Conservation (phyloP, 495 filamentous ascomycete species). For the Neurospora cerealis region DNA sequence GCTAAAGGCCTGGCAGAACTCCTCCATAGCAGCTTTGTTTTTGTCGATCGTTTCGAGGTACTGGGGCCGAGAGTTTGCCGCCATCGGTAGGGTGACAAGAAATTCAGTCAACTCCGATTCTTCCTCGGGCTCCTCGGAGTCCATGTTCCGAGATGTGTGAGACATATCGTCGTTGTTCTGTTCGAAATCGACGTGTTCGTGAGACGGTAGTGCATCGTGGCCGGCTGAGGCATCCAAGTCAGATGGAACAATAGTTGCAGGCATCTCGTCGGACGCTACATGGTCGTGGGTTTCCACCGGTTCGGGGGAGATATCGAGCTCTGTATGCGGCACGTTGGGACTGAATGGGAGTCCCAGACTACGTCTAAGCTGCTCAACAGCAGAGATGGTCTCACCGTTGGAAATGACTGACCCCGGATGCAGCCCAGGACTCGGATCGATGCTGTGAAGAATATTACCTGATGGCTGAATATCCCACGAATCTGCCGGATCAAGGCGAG, state of each 20-base stretch:
- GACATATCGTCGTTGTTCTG: neutral
- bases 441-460: neutral
- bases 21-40: conserved; percentile 23
- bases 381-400: conserved; percentile 3
- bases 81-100: conserved; percentile 32
- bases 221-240: conserved; percentile 26
- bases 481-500: neutral
- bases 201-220: conserved; percentile 10
- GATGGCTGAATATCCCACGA: conserved; percentile 1
- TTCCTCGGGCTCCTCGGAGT: conserved; percentile 2
- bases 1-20: conserved; percentile 23
- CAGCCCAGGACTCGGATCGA: neutral
- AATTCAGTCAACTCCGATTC: conserved; percentile 12
- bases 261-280: conserved; percentile 4
- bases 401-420: neutral
- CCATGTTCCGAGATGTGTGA: neutral
- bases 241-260: conserved; percentile 29
- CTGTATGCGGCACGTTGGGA: neutral
- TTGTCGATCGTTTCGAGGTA: conserved; percentile 30
- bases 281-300: neutral
- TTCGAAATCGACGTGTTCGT: conserved; percentile 3
- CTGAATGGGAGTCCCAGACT: neutral
- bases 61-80: conserved; percentile 23
- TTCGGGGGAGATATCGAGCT: neutral
- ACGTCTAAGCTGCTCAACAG: conserved; percentile 3